Evolutionary conservation across 306 rosid species (phyloP), one percentile per base, ranked within the genome.

Genomic region (Quercus robur): DNA sequence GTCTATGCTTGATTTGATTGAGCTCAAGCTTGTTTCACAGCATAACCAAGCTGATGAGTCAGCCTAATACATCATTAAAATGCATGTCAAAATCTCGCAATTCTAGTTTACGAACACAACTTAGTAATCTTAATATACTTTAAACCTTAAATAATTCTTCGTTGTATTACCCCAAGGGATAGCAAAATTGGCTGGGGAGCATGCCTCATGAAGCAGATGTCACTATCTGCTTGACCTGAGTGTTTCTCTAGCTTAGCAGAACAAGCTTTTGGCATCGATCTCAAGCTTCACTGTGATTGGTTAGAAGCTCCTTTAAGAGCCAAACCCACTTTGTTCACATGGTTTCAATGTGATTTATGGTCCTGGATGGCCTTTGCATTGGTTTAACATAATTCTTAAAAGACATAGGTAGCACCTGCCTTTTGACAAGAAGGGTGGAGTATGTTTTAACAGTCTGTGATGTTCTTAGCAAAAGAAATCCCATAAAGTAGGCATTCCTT

Each of bases 221-320:
- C 46, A 41, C 46, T 41, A 44, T 55, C 61, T 75, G 18, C 46
- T 63, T 76, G 30, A 59, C 30, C 30, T 21, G 15, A 71, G 51
- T 66, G 33, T 72, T 66, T 21, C 77, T 77, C 41, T 66, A 35
- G 35, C 77, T 76, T 17, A 33, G 20, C 68, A 44, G 13, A 11
- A 51, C 51, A 71, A 71, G 76, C 52, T 64, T 71, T 81, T 71
- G 63, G 56, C 79, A 71, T 69, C 1, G 25, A 71, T 59, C 11
- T 23, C 7, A 46, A 58, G 72, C 63, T 84, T 54, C 70, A 35
- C 49, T 71, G 68, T 26, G 58, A 57, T 73, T 73, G 70, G 74
- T 38, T 67, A 57, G 84, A 70, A 69, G 73, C 73, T 54, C 51
- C 70, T 33, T 58, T 25, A 23, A 71, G 35, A 14, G 20, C 54